Conservation (phyloP, 2,329 filamentous ascomycete genomes). For the Calonectria fujianensis region DNA sequence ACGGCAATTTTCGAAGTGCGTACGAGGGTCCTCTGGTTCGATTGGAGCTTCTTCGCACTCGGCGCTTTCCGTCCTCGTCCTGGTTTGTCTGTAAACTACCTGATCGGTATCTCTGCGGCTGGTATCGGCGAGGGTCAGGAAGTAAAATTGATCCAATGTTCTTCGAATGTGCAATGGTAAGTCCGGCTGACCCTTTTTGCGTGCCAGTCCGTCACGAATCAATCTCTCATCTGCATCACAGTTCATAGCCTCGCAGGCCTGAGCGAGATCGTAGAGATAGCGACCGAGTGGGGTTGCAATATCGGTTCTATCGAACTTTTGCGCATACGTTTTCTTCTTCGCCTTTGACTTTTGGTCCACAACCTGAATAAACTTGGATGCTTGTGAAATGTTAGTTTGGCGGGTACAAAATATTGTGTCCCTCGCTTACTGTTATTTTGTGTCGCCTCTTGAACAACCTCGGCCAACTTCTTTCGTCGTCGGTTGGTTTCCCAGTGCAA, state of each 20-base stretch:
- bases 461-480: slow-evolving; percentile 8
- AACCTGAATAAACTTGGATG: not conserved
- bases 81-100: slow-evolving; percentile 22
- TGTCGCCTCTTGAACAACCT: slow-evolving; percentile 24
- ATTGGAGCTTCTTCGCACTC: not conserved
- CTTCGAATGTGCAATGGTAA: not conserved
- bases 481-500: slow-evolving; percentile 24
- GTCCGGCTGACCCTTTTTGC: not conserved
- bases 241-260: slow-evolving; percentile 11
- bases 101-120: slow-evolving; percentile 17
- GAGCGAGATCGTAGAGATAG: not conserved
- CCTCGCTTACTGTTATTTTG: not conserved
- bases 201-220: not conserved
- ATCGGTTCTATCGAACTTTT: not conserved
- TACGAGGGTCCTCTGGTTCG: not conserved
- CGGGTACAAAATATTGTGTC: accelerated
- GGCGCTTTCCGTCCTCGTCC: not conserved
- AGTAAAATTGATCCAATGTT: slow-evolving; percentile 20
- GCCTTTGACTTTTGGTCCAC: not conserved
- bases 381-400: not conserved
- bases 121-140: slow-evolving; percentile 14
- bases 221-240: slow-evolving; percentile 19
- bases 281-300: not conserved
- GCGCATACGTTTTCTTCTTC: not conserved
- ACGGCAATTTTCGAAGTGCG: not conserved